A percentile compares a stretch with the other conserved stretches of the same genome.
These are phyloP conservation scores for Naumovozyma dairenensis DNA, from an alignment of 805 yeast genomes.

Conservation along the genomic window DNA sequence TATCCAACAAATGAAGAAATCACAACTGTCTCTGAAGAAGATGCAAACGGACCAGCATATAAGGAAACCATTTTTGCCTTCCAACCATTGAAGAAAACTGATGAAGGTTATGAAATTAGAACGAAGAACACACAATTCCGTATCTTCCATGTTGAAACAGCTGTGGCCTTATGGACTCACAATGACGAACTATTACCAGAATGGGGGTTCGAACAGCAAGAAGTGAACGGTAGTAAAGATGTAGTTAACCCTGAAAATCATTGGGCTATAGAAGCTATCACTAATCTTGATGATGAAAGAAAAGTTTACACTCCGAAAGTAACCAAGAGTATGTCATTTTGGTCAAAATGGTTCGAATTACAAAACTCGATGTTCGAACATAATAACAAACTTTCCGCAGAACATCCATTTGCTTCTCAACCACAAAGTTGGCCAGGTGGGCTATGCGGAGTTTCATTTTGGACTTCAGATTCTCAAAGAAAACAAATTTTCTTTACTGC, in stretches of 20 bases:
- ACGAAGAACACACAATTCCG: conserved; percentile 63
- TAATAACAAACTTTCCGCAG: conserved; percentile 75
- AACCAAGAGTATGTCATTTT: conserved; percentile 57
- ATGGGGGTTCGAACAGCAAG: conserved; percentile 90
- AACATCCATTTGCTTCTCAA: conserved; percentile 91
- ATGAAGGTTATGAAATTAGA: conserved; percentile 38
- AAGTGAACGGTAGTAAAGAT: conserved; percentile 90
- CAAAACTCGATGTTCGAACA: conserved; percentile 86
- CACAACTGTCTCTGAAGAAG: conserved; percentile 58
- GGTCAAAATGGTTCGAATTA: conserved; percentile 80
- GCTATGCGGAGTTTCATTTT: conserved; percentile 86
- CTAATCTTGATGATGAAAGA: conserved; percentile 56
- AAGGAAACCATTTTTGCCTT: conserved; percentile 74
- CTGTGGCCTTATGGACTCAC: conserved; percentile 92
- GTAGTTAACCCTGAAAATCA: conserved; percentile 52
- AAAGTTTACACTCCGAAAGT: conserved; percentile 53
- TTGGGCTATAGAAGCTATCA: conserved; percentile 70
- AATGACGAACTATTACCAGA: conserved; percentile 78
- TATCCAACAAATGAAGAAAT: conserved; percentile 92
- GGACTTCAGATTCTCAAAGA: conserved; percentile 64
- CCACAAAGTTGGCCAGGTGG: conserved; percentile 91
- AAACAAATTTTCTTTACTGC: conserved; percentile 86
- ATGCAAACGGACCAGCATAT: conserved; percentile 43
- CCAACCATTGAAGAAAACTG: conserved; percentile 47
- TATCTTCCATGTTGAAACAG: conserved; percentile 72